These are phyloP conservation scores for Citrus sinensis DNA, from an alignment of 345 rosid species.

Conservation along the genomic window DVS_A1.0 CM039167.1:9593001-9593500, in stretches of 20 bases:
- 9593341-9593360: constrained; percentile 55
- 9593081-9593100: not conserved
- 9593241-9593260: constrained; percentile 90
- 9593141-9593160: not conserved
- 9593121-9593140: not conserved
- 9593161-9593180: not conserved
- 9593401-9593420: constrained; percentile 93
- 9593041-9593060: not conserved
- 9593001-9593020: not conserved
- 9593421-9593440: constrained; percentile 96
- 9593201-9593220: constrained; percentile 81
- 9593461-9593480: constrained; percentile 5
- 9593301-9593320: constrained; percentile 25
- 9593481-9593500: not conserved
- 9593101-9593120: not conserved
- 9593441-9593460: constrained; percentile 71
- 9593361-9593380: constrained; percentile 94
- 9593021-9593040: not conserved
- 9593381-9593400: constrained; percentile 96
- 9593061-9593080: not conserved
- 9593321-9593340: constrained; percentile 28
- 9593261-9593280: constrained; percentile 63
- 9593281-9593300: constrained; percentile 25
- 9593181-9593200: constrained; percentile 59
- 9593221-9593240: constrained; percentile 94